A percentile compares a stretch with the other conserved stretches of the same genome.
These are phyloP conservation scores for Tetracentron sinense DNA, from an alignment of 164 flowering plant species.

Conservation along the genomic window DNA sequence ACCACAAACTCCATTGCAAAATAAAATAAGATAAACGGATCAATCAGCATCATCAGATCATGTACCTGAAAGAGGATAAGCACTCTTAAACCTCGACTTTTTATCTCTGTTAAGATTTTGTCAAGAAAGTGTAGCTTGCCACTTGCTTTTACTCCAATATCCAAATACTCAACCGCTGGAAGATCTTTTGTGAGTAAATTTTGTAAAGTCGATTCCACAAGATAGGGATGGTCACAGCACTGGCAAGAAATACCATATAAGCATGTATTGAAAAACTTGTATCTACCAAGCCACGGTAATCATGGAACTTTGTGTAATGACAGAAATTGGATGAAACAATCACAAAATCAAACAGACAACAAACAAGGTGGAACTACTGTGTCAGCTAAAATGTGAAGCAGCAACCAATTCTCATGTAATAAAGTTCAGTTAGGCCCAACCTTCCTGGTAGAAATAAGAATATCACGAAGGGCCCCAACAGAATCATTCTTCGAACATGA, in stretches of 20 bases:
- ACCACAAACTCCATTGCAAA: neutral
- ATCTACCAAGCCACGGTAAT: neutral
- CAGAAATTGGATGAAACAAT: neutral
- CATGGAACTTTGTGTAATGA: too few species aligned
- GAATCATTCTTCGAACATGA: slow-evolving; percentile 54
- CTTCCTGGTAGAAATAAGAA: slow-evolving; percentile 60
- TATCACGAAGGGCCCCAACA: slow-evolving; percentile 57
- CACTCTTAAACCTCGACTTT: slow-evolving; percentile 44
- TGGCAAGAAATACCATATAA: slow-evolving; percentile 31
- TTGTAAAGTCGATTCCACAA: slow-evolving; percentile 50
- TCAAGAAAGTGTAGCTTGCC: slow-evolving; percentile 85
- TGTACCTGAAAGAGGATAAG: slow-evolving; percentile 79
- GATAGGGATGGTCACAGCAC: slow-evolving; percentile 93
- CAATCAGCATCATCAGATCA: neutral
- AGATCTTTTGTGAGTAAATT: slow-evolving; percentile 33
- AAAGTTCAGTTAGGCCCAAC: slow-evolving; percentile 30
- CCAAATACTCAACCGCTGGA: slow-evolving; percentile 40
- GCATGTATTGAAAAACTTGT: neutral
- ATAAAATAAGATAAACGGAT: neutral
- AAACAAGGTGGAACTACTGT: neutral
- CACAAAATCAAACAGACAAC: neutral
- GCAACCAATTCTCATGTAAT: neutral
- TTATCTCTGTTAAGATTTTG: slow-evolving; percentile 50
- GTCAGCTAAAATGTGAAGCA: too few species aligned
- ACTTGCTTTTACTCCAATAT: slow-evolving; percentile 78